phyloP scores from a whole-genome alignment of 2,329 filamentous ascomycete genomes.

The Colletotrichum filicis region DNA sequence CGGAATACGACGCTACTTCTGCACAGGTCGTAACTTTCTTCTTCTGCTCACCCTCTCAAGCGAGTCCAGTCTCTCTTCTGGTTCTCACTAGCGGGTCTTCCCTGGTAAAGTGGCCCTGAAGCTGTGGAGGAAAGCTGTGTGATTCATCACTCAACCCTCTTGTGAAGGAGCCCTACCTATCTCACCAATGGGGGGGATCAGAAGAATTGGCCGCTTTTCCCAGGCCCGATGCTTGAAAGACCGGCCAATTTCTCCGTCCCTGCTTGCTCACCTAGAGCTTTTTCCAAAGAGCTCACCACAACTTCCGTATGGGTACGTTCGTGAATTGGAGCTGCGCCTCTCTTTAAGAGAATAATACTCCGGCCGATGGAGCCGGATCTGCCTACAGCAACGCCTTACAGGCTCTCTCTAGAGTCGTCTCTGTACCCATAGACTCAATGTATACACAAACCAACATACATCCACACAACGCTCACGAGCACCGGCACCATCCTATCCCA shows the following conservation, averaged over 20 bases:
- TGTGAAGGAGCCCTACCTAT: not conserved
- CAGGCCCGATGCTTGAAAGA: too few relatives aligned
- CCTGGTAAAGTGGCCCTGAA: not conserved
- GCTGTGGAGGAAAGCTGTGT: not conserved
- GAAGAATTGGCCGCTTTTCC: too few relatives aligned
- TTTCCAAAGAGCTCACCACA: not conserved
- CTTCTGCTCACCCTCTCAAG: not conserved
- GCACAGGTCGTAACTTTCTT: constrained; percentile 22
- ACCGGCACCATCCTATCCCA: not conserved
- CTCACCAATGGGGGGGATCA: not conserved
- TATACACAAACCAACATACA: not conserved
- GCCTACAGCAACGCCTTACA: not conserved
- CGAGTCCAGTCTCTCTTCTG: not conserved
- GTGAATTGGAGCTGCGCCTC: not conserved
- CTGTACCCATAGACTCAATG: too few relatives aligned
- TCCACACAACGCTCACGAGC: not conserved
- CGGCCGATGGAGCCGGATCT: not conserved
- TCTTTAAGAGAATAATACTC: not conserved
- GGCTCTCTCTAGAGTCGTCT: not conserved
- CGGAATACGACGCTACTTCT: constrained; percentile 27
- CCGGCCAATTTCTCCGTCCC: too few relatives aligned
- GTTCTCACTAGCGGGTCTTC: not conserved
- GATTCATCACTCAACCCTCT: not conserved
- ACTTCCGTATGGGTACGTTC: not conserved
- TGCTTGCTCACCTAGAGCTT: not conserved